phyloP scores from a whole-genome alignment of 257 asterid species.

The Nicotiana paniculata region DNA sequence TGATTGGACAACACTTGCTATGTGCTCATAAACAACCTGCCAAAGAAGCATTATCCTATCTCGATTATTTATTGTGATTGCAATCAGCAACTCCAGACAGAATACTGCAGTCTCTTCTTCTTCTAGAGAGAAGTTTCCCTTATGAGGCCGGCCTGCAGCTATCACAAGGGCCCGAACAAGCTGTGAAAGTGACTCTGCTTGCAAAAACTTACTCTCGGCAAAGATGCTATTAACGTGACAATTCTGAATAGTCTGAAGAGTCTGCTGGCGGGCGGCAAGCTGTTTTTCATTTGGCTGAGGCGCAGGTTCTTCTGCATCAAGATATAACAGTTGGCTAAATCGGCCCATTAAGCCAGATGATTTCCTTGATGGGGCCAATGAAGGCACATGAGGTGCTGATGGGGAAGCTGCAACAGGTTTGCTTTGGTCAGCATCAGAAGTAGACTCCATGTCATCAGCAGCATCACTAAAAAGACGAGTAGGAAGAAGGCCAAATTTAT shows the following conservation, averaged over 20 bases:
- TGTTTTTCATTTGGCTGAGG: conserved; percentile 79
- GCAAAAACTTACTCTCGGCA: conserved; percentile 87
- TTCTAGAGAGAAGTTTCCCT: conserved; percentile 45
- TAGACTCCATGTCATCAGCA: conserved; percentile 55
- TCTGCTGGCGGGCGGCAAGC: conserved; percentile 65
- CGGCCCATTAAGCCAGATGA: conserved; percentile 84
- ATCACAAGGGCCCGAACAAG: conserved; percentile 74
- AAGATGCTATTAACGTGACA: conserved; percentile 81
- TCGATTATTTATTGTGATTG: conserved; percentile 70
- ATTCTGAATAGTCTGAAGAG: conserved; percentile 65
- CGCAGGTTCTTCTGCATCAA: conserved; percentile 75
- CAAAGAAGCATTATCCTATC: conserved; percentile 90
- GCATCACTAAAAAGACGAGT: conserved; percentile 81
- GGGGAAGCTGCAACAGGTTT: conserved; percentile 34
- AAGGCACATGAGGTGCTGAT: conserved; percentile 30
- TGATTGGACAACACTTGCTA: conserved; percentile 70
- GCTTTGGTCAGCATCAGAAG: conserved; percentile 38
- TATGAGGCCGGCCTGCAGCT: conserved; percentile 56
- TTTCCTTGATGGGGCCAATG: conserved; percentile 50
- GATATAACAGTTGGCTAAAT: conserved; percentile 70
- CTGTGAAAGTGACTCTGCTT: conserved; percentile 73
- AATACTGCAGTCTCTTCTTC: conserved; percentile 73
- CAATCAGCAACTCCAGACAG: conserved; percentile 77
- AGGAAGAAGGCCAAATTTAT: conserved; percentile 81
- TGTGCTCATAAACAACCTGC: conserved; percentile 81